These are phyloP conservation scores for Exophiala viscosa DNA, from an alignment of 2,329 filamentous ascomycete genomes.

Conservation along the genomic window DNA sequence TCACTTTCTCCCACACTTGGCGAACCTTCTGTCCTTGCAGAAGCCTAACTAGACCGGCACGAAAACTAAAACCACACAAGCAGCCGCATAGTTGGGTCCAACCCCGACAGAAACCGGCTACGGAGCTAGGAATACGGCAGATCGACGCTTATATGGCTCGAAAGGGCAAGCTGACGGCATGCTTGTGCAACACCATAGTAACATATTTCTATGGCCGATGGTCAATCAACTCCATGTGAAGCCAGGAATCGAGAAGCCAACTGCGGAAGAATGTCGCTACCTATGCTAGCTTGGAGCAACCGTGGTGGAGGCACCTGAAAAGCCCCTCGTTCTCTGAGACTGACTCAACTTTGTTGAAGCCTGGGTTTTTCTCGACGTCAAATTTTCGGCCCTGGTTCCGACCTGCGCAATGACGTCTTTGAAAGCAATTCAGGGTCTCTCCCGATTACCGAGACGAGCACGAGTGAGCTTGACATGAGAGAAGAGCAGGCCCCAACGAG, in stretches of 20 bases:
- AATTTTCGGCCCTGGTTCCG: slow-evolving; percentile 8
- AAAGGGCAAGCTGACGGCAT: slow-evolving; percentile 21
- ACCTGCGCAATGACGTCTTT: slow-evolving; percentile 22
- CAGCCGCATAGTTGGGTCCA: slow-evolving; percentile 14
- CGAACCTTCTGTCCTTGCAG: not conserved
- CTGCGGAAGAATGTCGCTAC: not conserved
- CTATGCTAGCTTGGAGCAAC: slow-evolving; percentile 3
- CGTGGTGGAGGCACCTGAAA: not conserved
- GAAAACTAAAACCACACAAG: not conserved
- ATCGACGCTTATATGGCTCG: slow-evolving; percentile 14
- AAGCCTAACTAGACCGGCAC: not conserved
- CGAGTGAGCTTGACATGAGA: not conserved
- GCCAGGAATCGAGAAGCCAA: slow-evolving; percentile 1
- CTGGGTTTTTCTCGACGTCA: slow-evolving; percentile 9
- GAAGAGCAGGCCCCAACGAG: not conserved
- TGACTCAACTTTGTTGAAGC: not conserved
- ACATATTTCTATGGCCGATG: slow-evolving; percentile 4
- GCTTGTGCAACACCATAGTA: slow-evolving; percentile 7
- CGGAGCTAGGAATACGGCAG: slow-evolving; percentile 12
- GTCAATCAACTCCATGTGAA: slow-evolving; percentile 6
- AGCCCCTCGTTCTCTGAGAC: slow-evolving; percentile 10
- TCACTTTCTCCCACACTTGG: not conserved
- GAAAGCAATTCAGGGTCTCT: slow-evolving; percentile 5
- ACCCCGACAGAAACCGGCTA: slow-evolving; percentile 4
- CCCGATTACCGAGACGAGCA: not conserved